Evolutionary conservation across 2,329 filamentous ascomycete genomes (phyloP), one percentile per base, ranked within the genome.

Genomic region (Fusarium kyushuense): DNA sequence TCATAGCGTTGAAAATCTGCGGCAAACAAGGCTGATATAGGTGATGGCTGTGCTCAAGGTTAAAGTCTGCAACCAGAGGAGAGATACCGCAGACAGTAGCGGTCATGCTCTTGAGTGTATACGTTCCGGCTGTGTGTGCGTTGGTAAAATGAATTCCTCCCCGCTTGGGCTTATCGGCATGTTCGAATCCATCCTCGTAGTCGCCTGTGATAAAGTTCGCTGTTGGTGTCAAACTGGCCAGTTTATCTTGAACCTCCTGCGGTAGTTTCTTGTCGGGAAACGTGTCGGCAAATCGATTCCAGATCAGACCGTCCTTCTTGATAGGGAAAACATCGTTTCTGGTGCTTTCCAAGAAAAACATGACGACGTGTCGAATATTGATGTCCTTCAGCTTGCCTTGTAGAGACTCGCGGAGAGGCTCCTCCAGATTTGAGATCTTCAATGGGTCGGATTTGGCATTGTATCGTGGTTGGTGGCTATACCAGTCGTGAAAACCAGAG

Each of bases 331-430:
- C 77, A 49, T 84, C 82, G 5, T 79, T 79, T 21, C 82, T 76
- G 1, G 81, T 83, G 42, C 81, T 83, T 55, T 84, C 82, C 3
- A 84, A 73, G n/a, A 81, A 76, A 3, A 84, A 54, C n/a, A 83
- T 63, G 14, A 84, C 69, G 6, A 84, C 74, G 56, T 84, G 81
- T 47, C 81, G 80, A 54, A 84, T 79, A 12, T 77, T 75, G 9
- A 82, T 72, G 2, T 73, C 66, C 10, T 63, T 35, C 8, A 80
- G 54, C 40, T 71, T 72, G 10, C 62, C 65, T 2, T 68, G 67
- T 4, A 80, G 69, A 1, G 58, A 62, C 10, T 76, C 45, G 1
- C 79, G 62, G 1, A 82, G 47, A 0, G 73, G 72, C 12, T 79
- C 70, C 5, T 79, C 60, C 4, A 79, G 69, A 35, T 83, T 83